Conservation (phyloP, 805 yeast species). For the Sugiyamaella marilandica region DNA sequence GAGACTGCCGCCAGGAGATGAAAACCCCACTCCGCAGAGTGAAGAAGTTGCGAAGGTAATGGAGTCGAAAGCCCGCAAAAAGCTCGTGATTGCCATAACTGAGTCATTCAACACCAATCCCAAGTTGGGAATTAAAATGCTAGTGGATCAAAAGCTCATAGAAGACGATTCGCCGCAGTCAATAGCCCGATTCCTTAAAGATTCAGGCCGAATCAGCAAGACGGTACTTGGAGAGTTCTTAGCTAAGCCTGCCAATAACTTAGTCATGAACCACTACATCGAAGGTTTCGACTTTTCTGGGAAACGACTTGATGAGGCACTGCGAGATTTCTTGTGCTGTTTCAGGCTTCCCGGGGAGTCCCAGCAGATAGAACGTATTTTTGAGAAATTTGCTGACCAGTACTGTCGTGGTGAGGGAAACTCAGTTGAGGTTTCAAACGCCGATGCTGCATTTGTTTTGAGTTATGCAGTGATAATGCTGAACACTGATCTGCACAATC, state of each 20-base stretch:
- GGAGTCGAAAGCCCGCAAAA: conserved; percentile 42
- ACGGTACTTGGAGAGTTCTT: conserved; percentile 80
- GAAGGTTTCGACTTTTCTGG: conserved; percentile 67
- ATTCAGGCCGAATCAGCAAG: conserved; percentile 80
- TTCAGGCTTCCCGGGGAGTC: conserved; percentile 97
- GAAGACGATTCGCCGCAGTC: conserved; percentile 43
- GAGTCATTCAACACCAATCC: conserved; percentile 75
- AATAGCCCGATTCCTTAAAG: conserved; percentile 70
- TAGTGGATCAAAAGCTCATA: conserved; percentile 65
- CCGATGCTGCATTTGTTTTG: conserved; percentile 82
- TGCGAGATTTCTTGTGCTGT: conserved; percentile 71
- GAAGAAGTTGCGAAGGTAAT: conserved; percentile 17
- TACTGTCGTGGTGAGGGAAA: conserved; percentile 62
- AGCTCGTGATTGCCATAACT: conserved; percentile 71
- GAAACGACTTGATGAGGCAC: conserved; percentile 87
- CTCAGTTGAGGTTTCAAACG: conserved; percentile 50
- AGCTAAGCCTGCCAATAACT: conserved; percentile 66
- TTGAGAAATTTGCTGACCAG: conserved; percentile 78
- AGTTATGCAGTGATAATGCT: conserved; percentile 91
- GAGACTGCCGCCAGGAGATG: conserved; percentile 1
- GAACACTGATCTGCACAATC: conserved; percentile 90
- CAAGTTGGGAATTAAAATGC: conserved; percentile 60
- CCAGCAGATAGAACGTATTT: conserved; percentile 89
- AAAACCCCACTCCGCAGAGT: conserved; percentile 38
- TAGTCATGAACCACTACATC: conserved; percentile 60